Percentiles rank a stretch among this genome's conserved stretches.
Evolutionary conservation across 176 grass and related monocot species (phyloP).

Genomic region (Triticum urartu): DNA sequence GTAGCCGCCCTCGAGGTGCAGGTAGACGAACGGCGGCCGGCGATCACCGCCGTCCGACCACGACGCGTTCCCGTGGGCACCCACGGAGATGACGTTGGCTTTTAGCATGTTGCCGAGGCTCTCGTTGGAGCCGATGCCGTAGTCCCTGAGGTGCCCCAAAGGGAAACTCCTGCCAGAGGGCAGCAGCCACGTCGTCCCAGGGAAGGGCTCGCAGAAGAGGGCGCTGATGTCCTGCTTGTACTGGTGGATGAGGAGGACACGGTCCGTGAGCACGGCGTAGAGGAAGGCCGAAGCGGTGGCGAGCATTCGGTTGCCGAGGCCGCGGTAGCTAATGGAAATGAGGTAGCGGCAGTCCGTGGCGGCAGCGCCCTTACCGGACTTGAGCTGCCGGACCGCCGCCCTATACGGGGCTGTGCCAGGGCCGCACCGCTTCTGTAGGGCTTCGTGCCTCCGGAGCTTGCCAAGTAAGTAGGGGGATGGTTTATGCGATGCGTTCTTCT

Average conservation of each 20-base stretch:
- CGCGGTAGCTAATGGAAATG: slow-evolving; percentile 53
- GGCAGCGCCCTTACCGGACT: not conserved
- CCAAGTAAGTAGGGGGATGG: slow-evolving; percentile 50
- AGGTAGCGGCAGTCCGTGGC: slow-evolving; percentile 56
- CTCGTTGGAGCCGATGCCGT: not conserved
- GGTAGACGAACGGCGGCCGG: slow-evolving; percentile 46
- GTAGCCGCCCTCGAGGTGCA: slow-evolving; percentile 56
- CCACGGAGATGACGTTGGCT: not conserved
- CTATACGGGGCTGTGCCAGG: slow-evolving; percentile 50
- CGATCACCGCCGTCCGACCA: not conserved
- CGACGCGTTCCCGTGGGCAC: not conserved
- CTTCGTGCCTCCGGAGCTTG: slow-evolving; percentile 59
- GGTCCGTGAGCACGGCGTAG: not conserved
- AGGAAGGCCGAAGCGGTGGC: not conserved
- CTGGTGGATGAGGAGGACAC: not conserved
- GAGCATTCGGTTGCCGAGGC: slow-evolving; percentile 73
- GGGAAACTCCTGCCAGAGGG: slow-evolving; percentile 34
- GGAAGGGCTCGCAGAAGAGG: slow-evolving; percentile 15
- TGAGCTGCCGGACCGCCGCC: slow-evolving; percentile 29
- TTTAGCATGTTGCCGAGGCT: slow-evolving; percentile 8
- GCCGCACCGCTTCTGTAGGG: slow-evolving; percentile 67
- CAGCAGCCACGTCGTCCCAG: slow-evolving; percentile 58
- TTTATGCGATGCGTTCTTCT: slow-evolving; percentile 11
- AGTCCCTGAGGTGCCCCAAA: not conserved
- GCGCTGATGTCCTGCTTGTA: not conserved